Evolutionary conservation across 2,329 filamentous ascomycete species (phyloP), one percentile per base, ranked within the genome.

Genomic region (Zymoseptoria brevis): DNA sequence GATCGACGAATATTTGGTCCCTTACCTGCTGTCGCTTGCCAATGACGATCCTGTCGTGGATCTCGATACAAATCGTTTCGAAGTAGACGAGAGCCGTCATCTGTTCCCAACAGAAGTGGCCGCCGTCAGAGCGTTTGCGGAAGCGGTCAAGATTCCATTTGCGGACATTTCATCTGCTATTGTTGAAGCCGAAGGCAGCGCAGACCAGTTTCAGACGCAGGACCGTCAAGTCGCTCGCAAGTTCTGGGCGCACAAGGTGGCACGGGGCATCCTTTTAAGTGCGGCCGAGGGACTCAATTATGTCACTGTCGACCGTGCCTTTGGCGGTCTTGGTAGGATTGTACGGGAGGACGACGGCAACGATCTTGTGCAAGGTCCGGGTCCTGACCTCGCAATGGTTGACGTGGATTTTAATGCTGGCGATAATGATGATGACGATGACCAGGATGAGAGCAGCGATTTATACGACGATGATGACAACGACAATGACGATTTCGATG

Each of bases 241-340:
- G 41, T 85, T 83, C 66, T 88, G 85, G 85, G 82, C 77, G 4
- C 74, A 82, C 57, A 81, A 81, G 57, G 81, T 87, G 16, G 83
- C 80, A 1, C 76, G 84, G 57, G 82, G 83, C 0, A 65, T 87
- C 1, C 68, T 88, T 53, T 78, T 84, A 90, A 81, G 81, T 64
- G 80, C 80, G 19, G 79, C 77, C 0, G 79, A 79, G 61, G 79
- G 77, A 2, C 75, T 87, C 52, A 80, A 81, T 50, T 86, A 81
- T 69, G 74, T 76, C 16, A 80, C 80, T 62, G 80, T 85, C 19
- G 83, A 85, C 66, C 77, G 78, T 30, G 82, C 83, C 3, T 87
- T 86, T 71, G 84, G 84, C 30, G 85, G 84, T 0, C 69, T 81
- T n/a, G 79, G 80, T 5, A 74, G 77, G 11, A 71, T 74, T 1